Percentiles rank a stretch among this genome's conserved stretches.
phyloP scores from a whole-genome alignment of 345 rosid genomes.

The Balakata baccata region DNA sequence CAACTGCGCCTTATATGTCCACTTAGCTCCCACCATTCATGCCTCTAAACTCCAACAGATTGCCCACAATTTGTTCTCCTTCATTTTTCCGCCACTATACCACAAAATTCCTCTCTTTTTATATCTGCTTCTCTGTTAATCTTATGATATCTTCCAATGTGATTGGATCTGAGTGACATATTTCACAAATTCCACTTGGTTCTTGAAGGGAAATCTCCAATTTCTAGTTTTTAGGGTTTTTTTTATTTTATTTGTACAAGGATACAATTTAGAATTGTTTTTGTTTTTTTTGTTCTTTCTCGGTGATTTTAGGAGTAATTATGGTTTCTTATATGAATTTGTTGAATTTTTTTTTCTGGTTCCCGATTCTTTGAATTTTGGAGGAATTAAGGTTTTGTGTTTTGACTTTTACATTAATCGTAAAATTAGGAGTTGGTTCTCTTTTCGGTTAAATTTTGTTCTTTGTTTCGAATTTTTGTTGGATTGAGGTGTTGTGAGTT shows the following conservation, averaged over 20 bases:
- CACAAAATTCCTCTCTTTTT: not conserved
- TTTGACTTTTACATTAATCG: conserved; percentile 8
- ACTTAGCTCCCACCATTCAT: too few species aligned
- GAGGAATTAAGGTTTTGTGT: conserved; percentile 1
- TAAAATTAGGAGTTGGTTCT: not conserved
- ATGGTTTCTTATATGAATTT: conserved; percentile 9
- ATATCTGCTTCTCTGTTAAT: not conserved
- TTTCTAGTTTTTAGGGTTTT: not conserved
- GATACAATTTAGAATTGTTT: not conserved
- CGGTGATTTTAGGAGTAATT: conserved; percentile 4
- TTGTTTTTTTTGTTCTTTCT: conserved; percentile 1
- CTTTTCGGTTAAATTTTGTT: not conserved
- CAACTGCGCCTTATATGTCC: too few species aligned
- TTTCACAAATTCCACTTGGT: conserved; percentile 13
- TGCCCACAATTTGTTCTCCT: not conserved
- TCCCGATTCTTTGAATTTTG: not conserved
- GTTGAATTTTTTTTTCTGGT: too few species aligned
- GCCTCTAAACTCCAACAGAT: not conserved
- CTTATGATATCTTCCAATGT: conserved; percentile 24
- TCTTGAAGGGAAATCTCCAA: conserved; percentile 21
- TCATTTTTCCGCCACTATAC: not conserved
- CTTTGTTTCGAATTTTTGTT: too few species aligned
- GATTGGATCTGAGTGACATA: conserved; percentile 53
- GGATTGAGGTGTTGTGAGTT: conserved; percentile 2
- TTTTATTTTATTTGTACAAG: not conserved